These are phyloP conservation scores for Darksidea phi DNA, from an alignment of 495 filamentous ascomycete genomes.

Conservation along the genomic window DNA sequence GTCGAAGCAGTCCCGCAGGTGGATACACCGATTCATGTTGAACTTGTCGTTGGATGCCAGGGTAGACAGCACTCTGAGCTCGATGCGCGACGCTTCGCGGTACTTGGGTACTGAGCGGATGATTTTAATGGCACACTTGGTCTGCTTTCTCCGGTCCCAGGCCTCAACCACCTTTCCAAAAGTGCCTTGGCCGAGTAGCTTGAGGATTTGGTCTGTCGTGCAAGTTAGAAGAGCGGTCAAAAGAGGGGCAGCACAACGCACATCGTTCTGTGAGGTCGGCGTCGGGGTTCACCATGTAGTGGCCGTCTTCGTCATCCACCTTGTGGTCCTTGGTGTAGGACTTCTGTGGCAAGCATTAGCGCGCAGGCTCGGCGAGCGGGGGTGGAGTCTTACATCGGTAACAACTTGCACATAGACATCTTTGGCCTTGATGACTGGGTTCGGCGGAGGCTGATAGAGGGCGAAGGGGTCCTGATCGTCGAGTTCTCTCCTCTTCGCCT, in stretches of 20 bases:
- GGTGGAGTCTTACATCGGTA: slow-evolving; percentile 67
- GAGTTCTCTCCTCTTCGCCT: slow-evolving; percentile 64
- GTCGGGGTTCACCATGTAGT: slow-evolving; percentile 87
- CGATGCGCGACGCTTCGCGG: slow-evolving; percentile 93
- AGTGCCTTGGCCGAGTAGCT: slow-evolving; percentile 90
- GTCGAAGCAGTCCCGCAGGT: slow-evolving; percentile 95
- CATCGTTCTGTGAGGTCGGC: slow-evolving; percentile 83
- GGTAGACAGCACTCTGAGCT: slow-evolving; percentile 87
- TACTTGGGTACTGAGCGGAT: slow-evolving; percentile 98
- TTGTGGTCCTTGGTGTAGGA: slow-evolving; percentile 53
- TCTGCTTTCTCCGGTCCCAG: slow-evolving; percentile 68
- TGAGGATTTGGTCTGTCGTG: slow-evolving; percentile 72
- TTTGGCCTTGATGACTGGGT: slow-evolving; percentile 84
- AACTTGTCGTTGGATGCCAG: slow-evolving; percentile 83
- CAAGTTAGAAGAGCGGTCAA: slow-evolving; percentile 1
- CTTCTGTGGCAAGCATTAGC: slow-evolving; percentile 39
- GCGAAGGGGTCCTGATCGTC: slow-evolving; percentile 68
- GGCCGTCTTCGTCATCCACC: slow-evolving; percentile 93
- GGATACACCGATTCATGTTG: slow-evolving; percentile 96
- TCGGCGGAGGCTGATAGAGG: slow-evolving; percentile 79
- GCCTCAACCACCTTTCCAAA: slow-evolving; percentile 98
- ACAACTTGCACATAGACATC: slow-evolving; percentile 84
- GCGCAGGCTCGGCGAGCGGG: slow-evolving; percentile 7
- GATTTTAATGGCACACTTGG: slow-evolving; percentile 91
- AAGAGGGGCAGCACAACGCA: slow-evolving; percentile 51